A percentile compares a stretch with the other conserved stretches of the same genome.
These are phyloP conservation scores for Collybiopsis luxurians DNA, from an alignment of 768 basidiomycete genomes.

Conservation along the genomic window DNA sequence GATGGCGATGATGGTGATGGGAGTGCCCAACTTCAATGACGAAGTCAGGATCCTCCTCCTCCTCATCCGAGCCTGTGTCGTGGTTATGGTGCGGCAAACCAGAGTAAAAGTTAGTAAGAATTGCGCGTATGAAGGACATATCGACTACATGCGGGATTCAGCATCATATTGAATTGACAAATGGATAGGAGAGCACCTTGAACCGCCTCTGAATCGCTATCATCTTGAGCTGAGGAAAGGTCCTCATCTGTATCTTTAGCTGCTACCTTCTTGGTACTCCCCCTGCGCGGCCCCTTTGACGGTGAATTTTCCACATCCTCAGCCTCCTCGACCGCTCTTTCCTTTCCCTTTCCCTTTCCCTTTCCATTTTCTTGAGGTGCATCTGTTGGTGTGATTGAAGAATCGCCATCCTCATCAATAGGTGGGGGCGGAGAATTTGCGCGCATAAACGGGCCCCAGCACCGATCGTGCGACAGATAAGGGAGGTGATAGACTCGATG, in stretches of 20 bases:
- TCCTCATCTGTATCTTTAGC: not conserved
- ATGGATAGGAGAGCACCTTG: not conserved
- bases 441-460: conserved; percentile 8
- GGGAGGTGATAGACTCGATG: conserved; percentile 4
- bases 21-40: conserved; percentile 9
- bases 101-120: not conserved
- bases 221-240: not conserved
- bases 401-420: conserved; percentile 14
- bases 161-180: no score
- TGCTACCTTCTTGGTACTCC: not conserved
- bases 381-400: conserved; percentile 3
- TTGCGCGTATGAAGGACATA: not conserved
- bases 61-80: conserved; percentile 9
- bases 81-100: conserved; percentile 2
- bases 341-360: not conserved
- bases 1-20: not conserved
- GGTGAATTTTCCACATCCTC: not conserved
- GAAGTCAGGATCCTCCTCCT: conserved; percentile 12
- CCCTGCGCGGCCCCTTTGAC: not conserved
- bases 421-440: conserved; percentile 2
- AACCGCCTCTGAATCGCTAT: not conserved
- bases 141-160: no score
- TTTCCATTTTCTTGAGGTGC: not conserved
- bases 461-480: not conserved
- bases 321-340: not conserved